These are phyloP conservation scores for Cucumis hystrix DNA, from an alignment of 306 rosid species.

Conservation along the genomic window DNA sequence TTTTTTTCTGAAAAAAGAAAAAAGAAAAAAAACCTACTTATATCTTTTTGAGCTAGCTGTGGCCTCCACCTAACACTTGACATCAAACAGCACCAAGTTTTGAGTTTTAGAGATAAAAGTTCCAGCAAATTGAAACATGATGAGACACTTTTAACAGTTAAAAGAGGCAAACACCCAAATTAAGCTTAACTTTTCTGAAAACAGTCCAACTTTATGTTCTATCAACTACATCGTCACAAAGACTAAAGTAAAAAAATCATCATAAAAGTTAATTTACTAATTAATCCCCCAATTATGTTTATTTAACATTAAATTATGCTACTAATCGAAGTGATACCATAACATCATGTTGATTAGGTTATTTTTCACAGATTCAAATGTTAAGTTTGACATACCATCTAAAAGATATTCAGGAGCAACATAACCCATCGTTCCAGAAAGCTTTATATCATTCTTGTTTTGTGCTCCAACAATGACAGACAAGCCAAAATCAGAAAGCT, in stretches of 20 bases:
- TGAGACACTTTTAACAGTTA: neutral
- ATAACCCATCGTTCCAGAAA: slow-evolving; percentile 88
- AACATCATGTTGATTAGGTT: neutral
- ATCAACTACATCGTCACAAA: neutral
- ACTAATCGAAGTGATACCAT: neutral
- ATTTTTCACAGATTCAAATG: neutral
- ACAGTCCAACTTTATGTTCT: neutral
- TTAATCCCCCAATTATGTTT: neutral
- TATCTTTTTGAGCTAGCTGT: slow-evolving; percentile 1
- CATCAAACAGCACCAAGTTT: neutral
- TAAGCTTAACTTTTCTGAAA: neutral
- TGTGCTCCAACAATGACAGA: slow-evolving; percentile 74
- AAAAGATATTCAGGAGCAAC: slow-evolving; percentile 92
- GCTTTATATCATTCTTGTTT: slow-evolving; percentile 63
- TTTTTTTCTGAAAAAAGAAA: neutral
- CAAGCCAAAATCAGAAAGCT: slow-evolving; percentile 93
- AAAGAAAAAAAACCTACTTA: neutral
- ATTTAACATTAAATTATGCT: neutral
- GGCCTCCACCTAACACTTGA: slow-evolving; percentile 6
- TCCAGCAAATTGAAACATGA: neutral
- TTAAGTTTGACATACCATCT: slow-evolving; percentile 61
- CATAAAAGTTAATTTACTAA: neutral
- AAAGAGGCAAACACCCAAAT: neutral
- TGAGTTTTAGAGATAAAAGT: neutral
- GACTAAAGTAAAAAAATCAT: neutral